These are phyloP conservation scores for Elasticomyces elasticus DNA, from an alignment of 495 filamentous ascomycete species.

Conservation along the genomic window DNA sequence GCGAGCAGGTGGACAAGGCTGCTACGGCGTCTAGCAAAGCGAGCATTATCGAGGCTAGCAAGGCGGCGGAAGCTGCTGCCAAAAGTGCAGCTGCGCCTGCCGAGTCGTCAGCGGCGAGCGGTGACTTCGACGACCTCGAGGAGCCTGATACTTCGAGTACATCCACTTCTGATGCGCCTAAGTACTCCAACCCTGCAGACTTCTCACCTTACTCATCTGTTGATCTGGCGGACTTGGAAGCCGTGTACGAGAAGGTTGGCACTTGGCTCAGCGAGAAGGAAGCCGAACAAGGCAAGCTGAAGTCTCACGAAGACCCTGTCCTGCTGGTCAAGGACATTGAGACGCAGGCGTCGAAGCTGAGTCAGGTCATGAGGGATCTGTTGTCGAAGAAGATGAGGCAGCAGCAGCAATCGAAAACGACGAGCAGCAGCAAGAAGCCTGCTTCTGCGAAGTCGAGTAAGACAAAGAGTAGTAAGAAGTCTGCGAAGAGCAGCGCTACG, in stretches of 20 bases:
- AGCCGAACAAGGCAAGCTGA: conserved; percentile 50
- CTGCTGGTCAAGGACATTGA: conserved; percentile 57
- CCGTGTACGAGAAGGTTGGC: conserved; percentile 37
- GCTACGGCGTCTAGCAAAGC: conserved; percentile 41
- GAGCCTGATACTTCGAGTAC: conserved; percentile 37
- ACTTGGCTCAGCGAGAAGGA: conserved; percentile 65
- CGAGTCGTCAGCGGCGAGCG: conserved; percentile 27
- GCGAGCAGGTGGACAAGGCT: conserved; percentile 33
- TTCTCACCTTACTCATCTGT: conserved; percentile 48
- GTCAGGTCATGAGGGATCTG: conserved; percentile 57
- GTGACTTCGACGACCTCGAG: conserved; percentile 56
- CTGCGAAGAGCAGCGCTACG: conserved; percentile 23
- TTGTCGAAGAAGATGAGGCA: conserved; percentile 59
- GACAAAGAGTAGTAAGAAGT: conserved; percentile 28
- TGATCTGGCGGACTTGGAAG: conserved; percentile 50
- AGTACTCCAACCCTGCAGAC: conserved; percentile 34
- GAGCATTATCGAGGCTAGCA: conserved; percentile 31
- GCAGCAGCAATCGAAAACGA: conserved; percentile 12
- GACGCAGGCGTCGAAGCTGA: conserved; percentile 48
- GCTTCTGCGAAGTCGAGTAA: conserved; percentile 41
- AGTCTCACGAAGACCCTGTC: conserved; percentile 59
- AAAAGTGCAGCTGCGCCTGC: neutral
- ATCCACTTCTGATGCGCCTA: conserved; percentile 30
- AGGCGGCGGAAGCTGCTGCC: conserved; percentile 32
- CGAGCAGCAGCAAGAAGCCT: conserved; percentile 37